Percentiles rank a stretch among this genome's conserved stretches.
phyloP scores from a whole-genome alignment of 1,284 basidiomycete species.

The Pascua sp. region DNA sequence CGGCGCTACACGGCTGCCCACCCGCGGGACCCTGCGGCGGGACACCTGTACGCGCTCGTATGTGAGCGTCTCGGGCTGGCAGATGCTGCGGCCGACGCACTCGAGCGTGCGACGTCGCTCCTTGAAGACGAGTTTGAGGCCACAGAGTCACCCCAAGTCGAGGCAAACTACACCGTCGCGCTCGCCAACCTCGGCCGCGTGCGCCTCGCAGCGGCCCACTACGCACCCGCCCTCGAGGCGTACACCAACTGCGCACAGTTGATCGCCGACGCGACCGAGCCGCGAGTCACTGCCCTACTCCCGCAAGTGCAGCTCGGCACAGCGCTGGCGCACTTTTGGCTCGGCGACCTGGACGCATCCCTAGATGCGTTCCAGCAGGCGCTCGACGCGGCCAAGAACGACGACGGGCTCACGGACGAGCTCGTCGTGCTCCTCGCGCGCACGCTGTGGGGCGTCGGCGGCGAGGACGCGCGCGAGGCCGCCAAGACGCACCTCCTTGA shows the following conservation, averaged over 20 bases:
- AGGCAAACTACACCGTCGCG: constrained; percentile 75
- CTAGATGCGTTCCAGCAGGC: constrained; percentile 66
- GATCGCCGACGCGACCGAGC: constrained; percentile 46
- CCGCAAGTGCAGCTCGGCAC: constrained; percentile 67
- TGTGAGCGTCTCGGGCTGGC: constrained; percentile 77
- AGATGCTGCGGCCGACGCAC: constrained; percentile 63
- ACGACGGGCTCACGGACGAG: constrained; percentile 59
- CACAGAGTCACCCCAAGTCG: constrained; percentile 70
- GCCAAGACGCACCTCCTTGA: constrained; percentile 79
- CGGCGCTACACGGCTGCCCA: constrained; percentile 68
- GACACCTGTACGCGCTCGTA: constrained; percentile 81
- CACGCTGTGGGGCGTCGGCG: constrained; percentile 74
- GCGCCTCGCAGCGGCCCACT: constrained; percentile 60
- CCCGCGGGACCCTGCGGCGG: constrained; percentile 67
- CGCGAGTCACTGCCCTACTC: constrained; percentile 6
- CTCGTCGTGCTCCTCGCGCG: constrained; percentile 73
- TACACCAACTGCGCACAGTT: constrained; percentile 72
- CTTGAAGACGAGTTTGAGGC: constrained; percentile 86
- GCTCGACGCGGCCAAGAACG: constrained; percentile 56
- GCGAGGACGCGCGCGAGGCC: constrained; percentile 67
- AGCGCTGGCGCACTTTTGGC: constrained; percentile 67
- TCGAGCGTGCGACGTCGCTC: constrained; percentile 57
- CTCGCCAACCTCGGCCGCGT: constrained; percentile 79
- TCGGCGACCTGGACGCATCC: constrained; percentile 62
- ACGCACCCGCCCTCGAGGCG: constrained; percentile 62